phyloP scores from a whole-genome alignment of 306 rosid genomes.

The Quillaja saponaria region DNA sequence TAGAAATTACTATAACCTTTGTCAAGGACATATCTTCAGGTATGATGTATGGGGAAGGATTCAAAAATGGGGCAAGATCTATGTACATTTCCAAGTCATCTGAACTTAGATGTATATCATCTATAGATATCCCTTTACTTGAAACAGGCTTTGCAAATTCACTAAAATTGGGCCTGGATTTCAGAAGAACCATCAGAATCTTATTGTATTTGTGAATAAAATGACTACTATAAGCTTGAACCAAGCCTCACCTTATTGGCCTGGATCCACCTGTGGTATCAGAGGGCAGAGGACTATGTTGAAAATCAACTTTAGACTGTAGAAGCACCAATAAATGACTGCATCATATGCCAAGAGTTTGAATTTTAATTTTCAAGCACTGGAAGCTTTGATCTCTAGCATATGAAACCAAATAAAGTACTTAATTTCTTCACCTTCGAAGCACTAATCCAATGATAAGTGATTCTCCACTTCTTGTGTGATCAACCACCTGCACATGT shows the following conservation, averaged over 20 bases:
- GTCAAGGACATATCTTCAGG: slow-evolving; percentile 97
- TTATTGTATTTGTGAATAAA: too few species aligned
- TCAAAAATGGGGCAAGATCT: slow-evolving; percentile 85
- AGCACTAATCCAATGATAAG: slow-evolving; percentile 88
- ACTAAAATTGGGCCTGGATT: slow-evolving; percentile 68
- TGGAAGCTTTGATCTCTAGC: slow-evolving; percentile 20
- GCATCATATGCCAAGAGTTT: too few species aligned
- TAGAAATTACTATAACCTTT: slow-evolving; percentile 55
- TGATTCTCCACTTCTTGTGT: slow-evolving; percentile 82
- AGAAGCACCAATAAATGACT: slow-evolving; percentile 91
- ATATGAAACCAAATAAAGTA: slow-evolving; percentile 20
- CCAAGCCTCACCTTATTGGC: slow-evolving; percentile 53
- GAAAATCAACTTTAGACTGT: slow-evolving; percentile 88
- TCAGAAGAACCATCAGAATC: slow-evolving; percentile 36
- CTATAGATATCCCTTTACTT: slow-evolving; percentile 76
- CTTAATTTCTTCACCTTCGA: slow-evolving; percentile 59
- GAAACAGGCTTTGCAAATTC: slow-evolving; percentile 96
- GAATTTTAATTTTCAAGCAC: slow-evolving; percentile 20
- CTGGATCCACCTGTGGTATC: slow-evolving; percentile 61
- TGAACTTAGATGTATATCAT: slow-evolving; percentile 74
- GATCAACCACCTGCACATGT: slow-evolving; percentile 80
- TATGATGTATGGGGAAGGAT: slow-evolving; percentile 89
- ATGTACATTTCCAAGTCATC: slow-evolving; percentile 98
- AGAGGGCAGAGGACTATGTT: slow-evolving; percentile 81
- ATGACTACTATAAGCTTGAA: slow-evolving; percentile 27